Evolutionary conservation across 805 yeast genomes (phyloP).

Genomic region (Metschnikowia matae): DNA sequence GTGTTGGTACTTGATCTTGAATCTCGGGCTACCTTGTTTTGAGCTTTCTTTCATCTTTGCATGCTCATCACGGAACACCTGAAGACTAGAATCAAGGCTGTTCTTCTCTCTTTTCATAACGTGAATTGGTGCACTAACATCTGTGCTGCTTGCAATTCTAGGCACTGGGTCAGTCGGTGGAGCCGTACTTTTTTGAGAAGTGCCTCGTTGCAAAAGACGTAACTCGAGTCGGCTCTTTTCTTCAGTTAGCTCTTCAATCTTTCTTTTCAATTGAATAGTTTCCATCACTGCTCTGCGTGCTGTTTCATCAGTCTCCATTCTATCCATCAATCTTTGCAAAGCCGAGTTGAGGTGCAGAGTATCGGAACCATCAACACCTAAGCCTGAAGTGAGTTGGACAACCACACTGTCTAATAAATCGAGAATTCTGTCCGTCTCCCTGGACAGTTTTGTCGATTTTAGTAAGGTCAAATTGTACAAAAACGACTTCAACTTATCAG

Average conservation of each 20-base stretch:
- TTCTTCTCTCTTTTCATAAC: neutral
- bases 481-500: conserved; percentile 20
- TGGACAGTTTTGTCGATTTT: conserved; percentile 23
- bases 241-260: conserved; percentile 20
- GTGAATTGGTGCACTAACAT: neutral
- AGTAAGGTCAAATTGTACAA: conserved; percentile 25
- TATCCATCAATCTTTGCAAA: conserved; percentile 33
- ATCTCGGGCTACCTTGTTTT: neutral
- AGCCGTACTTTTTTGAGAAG: neutral
- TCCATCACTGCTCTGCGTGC: conserved; percentile 34
- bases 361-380: conserved; percentile 5
- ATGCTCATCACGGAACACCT: neutral
- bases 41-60: neutral
- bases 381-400: conserved; percentile 28
- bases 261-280: conserved; percentile 22
- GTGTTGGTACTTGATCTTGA: neutral
- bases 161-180: neutral
- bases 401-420: conserved; percentile 29
- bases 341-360: conserved; percentile 13
- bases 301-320: conserved; percentile 32
- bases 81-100: neutral
- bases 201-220: neutral
- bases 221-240: neutral
- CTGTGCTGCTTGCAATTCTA: neutral
- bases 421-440: conserved; percentile 25